phyloP scores from a whole-genome alignment of 1,139 yeast species.

The Candida tunisiensis region DNA sequence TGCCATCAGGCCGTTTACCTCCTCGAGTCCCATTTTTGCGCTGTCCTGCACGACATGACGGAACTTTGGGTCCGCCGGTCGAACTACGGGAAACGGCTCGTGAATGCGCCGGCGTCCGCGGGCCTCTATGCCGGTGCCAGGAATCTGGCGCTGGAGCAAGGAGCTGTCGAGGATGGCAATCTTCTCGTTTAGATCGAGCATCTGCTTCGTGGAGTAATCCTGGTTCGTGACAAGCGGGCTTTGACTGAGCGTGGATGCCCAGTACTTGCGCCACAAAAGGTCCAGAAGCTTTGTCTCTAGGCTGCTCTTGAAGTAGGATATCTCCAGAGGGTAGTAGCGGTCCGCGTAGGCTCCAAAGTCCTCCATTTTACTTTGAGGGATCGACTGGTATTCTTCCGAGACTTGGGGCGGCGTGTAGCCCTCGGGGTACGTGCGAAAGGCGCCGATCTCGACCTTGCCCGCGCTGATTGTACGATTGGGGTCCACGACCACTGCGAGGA shows the following conservation, averaged over 20 bases:
- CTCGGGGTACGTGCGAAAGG: slow-evolving; percentile 66
- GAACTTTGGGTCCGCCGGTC: too few relatives aligned
- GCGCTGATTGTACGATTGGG: slow-evolving; percentile 53
- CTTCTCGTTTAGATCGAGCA: neutral
- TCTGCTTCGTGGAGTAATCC: neutral
- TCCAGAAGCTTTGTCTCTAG: slow-evolving; percentile 34
- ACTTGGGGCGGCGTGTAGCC: slow-evolving; percentile 13
- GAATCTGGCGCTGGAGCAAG: neutral
- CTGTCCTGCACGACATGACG: too few relatives aligned
- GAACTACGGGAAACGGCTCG: too few relatives aligned
- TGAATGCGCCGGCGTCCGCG: too few relatives aligned
- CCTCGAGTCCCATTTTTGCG: too few relatives aligned
- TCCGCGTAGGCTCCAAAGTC: slow-evolving; percentile 62
- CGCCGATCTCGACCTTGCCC: slow-evolving; percentile 74
- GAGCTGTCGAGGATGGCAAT: neutral
- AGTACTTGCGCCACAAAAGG: slow-evolving; percentile 31
- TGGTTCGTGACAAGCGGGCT: neutral
- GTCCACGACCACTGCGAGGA: slow-evolving; percentile 75
- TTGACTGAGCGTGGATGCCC: slow-evolving; percentile 24
- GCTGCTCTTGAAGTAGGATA: slow-evolving; percentile 42
- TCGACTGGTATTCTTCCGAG: neutral
- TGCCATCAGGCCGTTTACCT: too few relatives aligned
- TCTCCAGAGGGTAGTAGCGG: slow-evolving; percentile 52
- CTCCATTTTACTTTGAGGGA: slow-evolving; percentile 18
- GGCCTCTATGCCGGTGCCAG: neutral